Conservation (phyloP, 305 asterid genomes). For the Withania somnifera region DNA sequence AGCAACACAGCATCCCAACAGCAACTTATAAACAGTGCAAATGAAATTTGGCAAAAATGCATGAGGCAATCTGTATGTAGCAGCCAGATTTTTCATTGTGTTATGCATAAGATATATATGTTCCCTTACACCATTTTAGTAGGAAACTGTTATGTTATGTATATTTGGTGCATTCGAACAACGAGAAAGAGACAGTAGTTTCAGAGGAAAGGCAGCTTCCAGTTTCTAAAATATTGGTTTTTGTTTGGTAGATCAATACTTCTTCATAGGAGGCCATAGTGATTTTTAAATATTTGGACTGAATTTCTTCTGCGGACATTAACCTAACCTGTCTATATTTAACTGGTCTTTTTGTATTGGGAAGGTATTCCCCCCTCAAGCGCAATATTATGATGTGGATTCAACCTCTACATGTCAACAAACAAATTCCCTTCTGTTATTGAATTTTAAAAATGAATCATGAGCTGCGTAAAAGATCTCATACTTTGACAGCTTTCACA, state of each 20-base stretch:
- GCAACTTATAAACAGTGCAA: not conserved
- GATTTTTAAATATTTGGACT: not conserved
- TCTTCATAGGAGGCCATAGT: not conserved
- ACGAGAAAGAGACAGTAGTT: not conserved
- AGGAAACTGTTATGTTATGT: not conserved
- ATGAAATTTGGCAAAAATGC: not conserved
- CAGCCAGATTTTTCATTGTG: not conserved
- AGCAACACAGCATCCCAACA: not conserved
- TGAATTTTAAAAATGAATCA: not conserved
- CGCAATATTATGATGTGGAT: not conserved
- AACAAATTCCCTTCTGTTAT: not conserved
- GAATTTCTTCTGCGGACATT: not conserved
- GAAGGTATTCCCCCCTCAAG: not conserved
- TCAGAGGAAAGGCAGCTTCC: not conserved
- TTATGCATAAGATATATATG: not conserved
- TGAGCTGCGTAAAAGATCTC: not conserved
- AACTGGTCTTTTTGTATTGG: not conserved
- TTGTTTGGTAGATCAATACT: not conserved
- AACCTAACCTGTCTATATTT: not conserved
- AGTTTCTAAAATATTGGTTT: not conserved
- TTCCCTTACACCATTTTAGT: not conserved
- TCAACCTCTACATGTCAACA: not conserved
- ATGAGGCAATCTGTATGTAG: not conserved
- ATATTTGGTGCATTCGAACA: not conserved
- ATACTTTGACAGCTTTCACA: not conserved